A percentile compares a stretch with the other conserved stretches of the same genome.
Conservation (phyloP, 345 rosid species). For the Leavenworthia alabamica region DNA sequence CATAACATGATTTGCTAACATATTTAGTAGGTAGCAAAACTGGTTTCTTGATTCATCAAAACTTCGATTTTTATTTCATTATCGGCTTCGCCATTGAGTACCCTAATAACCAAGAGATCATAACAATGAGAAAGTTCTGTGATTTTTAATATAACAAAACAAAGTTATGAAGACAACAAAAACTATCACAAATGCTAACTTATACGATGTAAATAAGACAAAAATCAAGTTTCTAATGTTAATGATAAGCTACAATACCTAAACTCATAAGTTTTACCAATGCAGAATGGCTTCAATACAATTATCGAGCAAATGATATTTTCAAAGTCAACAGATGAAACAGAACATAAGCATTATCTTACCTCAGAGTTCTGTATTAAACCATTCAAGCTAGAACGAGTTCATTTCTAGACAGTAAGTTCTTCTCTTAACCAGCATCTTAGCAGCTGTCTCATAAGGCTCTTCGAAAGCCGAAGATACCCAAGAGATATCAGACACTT, state of each 20-base stretch:
- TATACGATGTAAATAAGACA: background rate
- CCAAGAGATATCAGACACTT: slow-evolving; percentile 67
- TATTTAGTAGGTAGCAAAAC: slow-evolving; percentile 28
- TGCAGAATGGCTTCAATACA: background rate
- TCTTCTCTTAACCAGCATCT: slow-evolving; percentile 83
- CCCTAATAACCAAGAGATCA: background rate
- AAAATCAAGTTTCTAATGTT: background rate
- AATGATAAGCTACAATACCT: background rate
- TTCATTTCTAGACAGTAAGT: slow-evolving; percentile 98
- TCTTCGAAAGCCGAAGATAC: slow-evolving; percentile 76
- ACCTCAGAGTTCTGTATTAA: slow-evolving; percentile 27
- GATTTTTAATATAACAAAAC: background rate
- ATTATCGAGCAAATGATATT: background rate
- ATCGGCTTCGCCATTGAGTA: slow-evolving; percentile 14
- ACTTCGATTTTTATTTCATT: background rate
- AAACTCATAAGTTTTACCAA: background rate
- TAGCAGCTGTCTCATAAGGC: slow-evolving; percentile 79
- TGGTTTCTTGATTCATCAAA: slow-evolving; percentile 19
- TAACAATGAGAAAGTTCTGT: background rate
- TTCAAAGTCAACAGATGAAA: background rate
- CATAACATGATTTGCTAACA: slow-evolving; percentile 18
- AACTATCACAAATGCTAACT: background rate
- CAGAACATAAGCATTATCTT: background rate
- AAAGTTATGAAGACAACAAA: background rate
- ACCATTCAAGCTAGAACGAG: slow-evolving; percentile 50